A percentile compares a stretch with the other conserved stretches of the same genome.
Conservation (phyloP, 202 grass and related monocot species). For the Miscanthus sacchariflorus region DNA sequence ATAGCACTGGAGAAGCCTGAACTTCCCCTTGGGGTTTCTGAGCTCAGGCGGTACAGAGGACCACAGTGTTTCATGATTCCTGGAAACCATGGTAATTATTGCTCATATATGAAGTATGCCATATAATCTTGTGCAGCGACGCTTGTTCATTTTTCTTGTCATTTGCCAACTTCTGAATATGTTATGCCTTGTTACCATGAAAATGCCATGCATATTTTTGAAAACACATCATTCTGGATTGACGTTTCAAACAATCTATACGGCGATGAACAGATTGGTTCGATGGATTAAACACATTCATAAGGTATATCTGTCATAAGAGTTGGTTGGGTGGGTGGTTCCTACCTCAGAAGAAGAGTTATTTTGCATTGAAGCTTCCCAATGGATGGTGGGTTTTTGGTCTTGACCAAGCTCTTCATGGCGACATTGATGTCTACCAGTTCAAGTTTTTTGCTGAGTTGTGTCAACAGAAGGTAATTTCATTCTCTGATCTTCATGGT, state of each 20-base stretch:
- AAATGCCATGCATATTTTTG: conserved; percentile 15
- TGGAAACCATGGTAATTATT: conserved; percentile 89
- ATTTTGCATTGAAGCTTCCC: conserved; percentile 96
- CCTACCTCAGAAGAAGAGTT: conserved; percentile 97
- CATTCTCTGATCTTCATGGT: conserved; percentile 35
- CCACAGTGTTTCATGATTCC: conserved; percentile 98
- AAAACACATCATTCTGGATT: conserved; percentile 11
- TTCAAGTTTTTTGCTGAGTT: conserved; percentile 97
- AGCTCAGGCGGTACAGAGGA: conserved; percentile 69
- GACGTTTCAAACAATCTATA: conserved; percentile 28
- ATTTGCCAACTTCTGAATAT: conserved; percentile 10
- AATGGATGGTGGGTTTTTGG: conserved; percentile 99
- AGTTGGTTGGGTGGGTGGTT: conserved; percentile 99
- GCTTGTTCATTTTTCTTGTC: conserved; percentile 42
- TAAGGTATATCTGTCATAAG: conserved; percentile 97
- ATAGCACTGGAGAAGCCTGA: conserved; percentile 94
- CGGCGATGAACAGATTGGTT: conserved; percentile 86
- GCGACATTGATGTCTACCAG: conserved; percentile 98
- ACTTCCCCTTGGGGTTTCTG: conserved; percentile 78
- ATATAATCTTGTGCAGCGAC: conserved; percentile 11
- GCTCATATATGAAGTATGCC: background rate
- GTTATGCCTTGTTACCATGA: conserved; percentile 22
- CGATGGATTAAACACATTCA: conserved; percentile 97
- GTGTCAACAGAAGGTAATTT: conserved; percentile 75
- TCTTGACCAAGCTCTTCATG: conserved; percentile 95